Base-by-base conservation (phyloP, 257 asterid species). In the Plectranthus barbatus region DNA sequence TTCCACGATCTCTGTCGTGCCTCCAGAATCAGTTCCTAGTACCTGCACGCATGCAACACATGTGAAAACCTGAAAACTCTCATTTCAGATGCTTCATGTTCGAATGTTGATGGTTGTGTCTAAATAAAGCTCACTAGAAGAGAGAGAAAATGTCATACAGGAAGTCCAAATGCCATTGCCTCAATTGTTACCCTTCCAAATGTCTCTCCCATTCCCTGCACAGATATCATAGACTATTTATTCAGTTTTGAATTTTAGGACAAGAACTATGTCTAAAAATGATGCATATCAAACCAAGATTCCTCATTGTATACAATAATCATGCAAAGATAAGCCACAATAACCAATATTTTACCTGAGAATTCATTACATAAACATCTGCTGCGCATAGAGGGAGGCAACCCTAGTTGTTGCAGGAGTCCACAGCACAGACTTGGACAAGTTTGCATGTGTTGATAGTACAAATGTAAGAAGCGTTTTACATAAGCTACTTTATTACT, bases 141-240 rank as follows among this genome's bases (percentile, higher is more conserved):
- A 41, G 14, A 62, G 66, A 64, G 42, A 17, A 64, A 62, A 61
- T 29, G 66, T 5, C 91, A 14, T 87, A 93, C 99, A 5, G 99
- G 99, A 73, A 90, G 96, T 77, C 97, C 99, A 63, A 93, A 93
- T 74, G 97, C 87, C 99, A 93, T 93, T 57, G 97, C 97, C 83
- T 93, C 99, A 52, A 93, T 84, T 29, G 99, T 93, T 52, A 93
- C 99, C 82, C 99, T 76, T 62, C 99, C 99, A 59, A 93, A 93
- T 12, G 99, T 90, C 86, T 93, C 96, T 40, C 99, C 99, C 13
- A 93, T 78, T 57, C 99, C 99, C 99, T 93, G 90, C 73, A 81
- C 15, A 67, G 21, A 44, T 15, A 61, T 9, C 58, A 23, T 11
- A 5, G 3, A 1, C 31, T 5, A 2, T 26, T 26, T 26, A 5